Base-by-base conservation (phyloP, 2,329 filamentous ascomycete species). In the Alternaria sp. region DNA sequence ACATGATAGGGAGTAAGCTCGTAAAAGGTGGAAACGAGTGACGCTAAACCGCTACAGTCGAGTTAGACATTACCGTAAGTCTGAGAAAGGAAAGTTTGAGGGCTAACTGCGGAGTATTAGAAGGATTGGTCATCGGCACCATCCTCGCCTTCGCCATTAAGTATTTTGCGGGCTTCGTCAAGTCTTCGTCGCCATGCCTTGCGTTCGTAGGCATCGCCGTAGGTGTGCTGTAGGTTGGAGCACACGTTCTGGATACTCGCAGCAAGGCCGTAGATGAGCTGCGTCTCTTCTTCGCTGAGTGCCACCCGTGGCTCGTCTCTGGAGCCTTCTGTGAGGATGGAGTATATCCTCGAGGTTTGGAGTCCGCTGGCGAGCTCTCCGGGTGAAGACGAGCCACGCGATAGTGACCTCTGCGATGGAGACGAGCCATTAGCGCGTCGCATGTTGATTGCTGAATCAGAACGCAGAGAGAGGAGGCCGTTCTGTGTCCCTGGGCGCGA, bases 151-250 rank as follows among this genome's bases (percentile, higher is more conserved):
- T 89, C 82, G 6, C 92, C 92, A 69, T 95, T 92, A 28, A 97
- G 83, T 4, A 92, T 86, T 56, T 87, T 85, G 63, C 89, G 88
- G 6, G 93, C 94, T 56, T 89, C 87, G 69, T 96, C 92, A 55
- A 97, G 85, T 69, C 91, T 86, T 66, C 91, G 84, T 63, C 93
- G 85, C 78, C 92, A 89, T 63, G 90, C 84, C 58, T 89, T 84
- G 54, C 85, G 86, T 69, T 92, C 87, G 64, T 87, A 80, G 41
- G 78, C 73, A 85, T 85, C 60, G 82, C 84, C 56, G 76, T 82
- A 65, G 54, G 75, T 80, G 64, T 75, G 76, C 72, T 87, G 86
- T 63, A 88, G 74, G 60, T 83, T 81, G 41, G 79, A 77, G 58
- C 85, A 87, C 6, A 88, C 84, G 63, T 84, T 80, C 62, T 88